Conservation (phyloP, 2,329 filamentous ascomycete species). For the Xylariaceae sp. region DNA sequence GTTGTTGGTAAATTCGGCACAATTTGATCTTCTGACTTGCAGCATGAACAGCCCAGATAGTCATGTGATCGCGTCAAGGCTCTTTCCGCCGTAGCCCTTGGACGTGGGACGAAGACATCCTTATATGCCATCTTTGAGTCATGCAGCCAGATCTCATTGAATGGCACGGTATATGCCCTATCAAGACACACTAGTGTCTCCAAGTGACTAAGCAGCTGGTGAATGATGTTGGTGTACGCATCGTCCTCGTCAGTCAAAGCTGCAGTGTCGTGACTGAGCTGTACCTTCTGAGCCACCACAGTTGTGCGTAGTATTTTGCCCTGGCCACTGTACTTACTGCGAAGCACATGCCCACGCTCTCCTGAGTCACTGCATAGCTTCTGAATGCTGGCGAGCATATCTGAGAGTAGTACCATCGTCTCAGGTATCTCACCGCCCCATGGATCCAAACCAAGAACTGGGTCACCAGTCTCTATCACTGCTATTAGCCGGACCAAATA, state of each 20-base stretch:
- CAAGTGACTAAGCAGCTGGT: conserved; percentile 50
- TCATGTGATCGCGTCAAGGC: conserved; percentile 70
- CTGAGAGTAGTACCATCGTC: conserved; percentile 33
- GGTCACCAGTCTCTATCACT: conserved; percentile 36
- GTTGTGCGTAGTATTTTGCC: conserved; percentile 70
- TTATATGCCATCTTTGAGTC: conserved; percentile 65
- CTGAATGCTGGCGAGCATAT: conserved; percentile 44
- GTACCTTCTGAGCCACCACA: conserved; percentile 75
- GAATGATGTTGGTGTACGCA: conserved; percentile 63
- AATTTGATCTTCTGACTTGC: conserved; percentile 48
- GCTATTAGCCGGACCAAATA: conserved; percentile 42
- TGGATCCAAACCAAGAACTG: conserved; percentile 32
- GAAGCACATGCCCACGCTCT: conserved; percentile 49
- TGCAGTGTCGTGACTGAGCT: conserved; percentile 71
- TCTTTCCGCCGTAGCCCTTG: conserved; percentile 66
- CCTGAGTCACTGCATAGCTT: conserved; percentile 43
- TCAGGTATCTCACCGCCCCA: conserved; percentile 30
- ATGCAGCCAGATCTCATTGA: conserved; percentile 73
- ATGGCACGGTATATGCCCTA: conserved; percentile 45
- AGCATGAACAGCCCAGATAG: conserved; percentile 72
- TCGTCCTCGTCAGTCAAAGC: conserved; percentile 67
- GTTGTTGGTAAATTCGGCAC: conserved; percentile 63
- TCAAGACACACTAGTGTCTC: conserved; percentile 34
- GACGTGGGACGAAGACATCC: conserved; percentile 71
- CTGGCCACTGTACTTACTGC: conserved; percentile 71